Evolutionary conservation across 2,329 filamentous ascomycete species (phyloP).

Genomic region (Colletotrichum kahawae): DNA sequence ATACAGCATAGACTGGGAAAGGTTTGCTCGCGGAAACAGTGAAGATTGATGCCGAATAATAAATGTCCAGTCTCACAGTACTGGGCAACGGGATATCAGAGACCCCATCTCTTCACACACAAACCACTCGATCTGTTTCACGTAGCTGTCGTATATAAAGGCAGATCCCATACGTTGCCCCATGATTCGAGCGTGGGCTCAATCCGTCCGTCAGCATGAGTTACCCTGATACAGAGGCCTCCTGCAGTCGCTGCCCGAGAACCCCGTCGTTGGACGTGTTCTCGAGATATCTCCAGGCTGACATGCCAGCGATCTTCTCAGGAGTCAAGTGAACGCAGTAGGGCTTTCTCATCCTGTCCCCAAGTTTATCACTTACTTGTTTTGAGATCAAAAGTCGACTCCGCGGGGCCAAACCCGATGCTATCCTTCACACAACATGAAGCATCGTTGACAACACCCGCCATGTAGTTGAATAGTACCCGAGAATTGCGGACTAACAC

Average conservation of each 20-base stretch:
- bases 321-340: background rate
- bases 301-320: background rate
- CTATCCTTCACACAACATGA: background rate
- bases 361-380: background rate
- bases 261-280: background rate
- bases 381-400: background rate
- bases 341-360: background rate
- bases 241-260: background rate
- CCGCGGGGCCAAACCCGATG: background rate
- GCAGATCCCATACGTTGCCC: background rate
- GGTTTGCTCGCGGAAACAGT: background rate
- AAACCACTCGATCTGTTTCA: background rate
- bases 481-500: background rate
- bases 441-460: background rate
- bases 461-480: background rate
- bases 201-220: background rate
- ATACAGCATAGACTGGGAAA: background rate
- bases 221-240: background rate
- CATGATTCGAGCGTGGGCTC: background rate
- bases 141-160: background rate
- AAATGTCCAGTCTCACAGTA: background rate
- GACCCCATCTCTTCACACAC: background rate
- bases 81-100: background rate
- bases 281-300: background rate
- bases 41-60: background rate